Conservation (phyloP, 441 rosid species). For the Euphorbia schlechtendalii region DNA sequence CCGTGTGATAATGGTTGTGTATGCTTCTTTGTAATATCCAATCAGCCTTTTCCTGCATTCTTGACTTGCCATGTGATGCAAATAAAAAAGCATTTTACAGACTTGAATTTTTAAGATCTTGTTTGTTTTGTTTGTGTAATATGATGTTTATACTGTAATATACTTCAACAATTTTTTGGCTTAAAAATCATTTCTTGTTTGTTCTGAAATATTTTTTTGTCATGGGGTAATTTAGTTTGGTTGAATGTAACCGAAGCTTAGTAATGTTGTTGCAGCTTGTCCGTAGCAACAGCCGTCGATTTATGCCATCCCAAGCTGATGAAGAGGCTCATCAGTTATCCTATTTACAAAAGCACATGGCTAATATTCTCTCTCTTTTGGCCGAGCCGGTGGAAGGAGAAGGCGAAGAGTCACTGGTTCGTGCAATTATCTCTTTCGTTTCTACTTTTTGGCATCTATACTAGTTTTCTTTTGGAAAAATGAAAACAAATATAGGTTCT, state of each 20-base stretch:
- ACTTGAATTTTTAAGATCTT: background rate
- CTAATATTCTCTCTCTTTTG: conserved; percentile 76
- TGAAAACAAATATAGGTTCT: background rate
- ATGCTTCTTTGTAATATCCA: background rate
- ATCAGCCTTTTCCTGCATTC: background rate
- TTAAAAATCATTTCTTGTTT: background rate
- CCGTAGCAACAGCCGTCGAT: conserved; percentile 95
- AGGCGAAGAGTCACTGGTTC: conserved; percentile 83
- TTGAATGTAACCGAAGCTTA: conserved; percentile 15
- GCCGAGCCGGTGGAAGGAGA: conserved; percentile 84
- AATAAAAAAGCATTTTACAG: background rate
- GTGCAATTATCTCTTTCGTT: conserved; percentile 21
- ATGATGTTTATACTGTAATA: background rate
- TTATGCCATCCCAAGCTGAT: conserved; percentile 92
- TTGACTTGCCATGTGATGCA: too few species aligned
- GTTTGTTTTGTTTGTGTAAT: background rate
- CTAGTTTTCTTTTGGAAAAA: background rate
- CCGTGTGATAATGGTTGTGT: background rate
- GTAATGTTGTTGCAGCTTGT: conserved; percentile 59
- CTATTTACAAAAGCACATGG: conserved; percentile 89
- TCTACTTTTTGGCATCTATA: conserved; percentile 15
- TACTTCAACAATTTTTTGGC: conserved; percentile 3
- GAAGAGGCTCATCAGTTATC: conserved; percentile 97
- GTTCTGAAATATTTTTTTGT: background rate
- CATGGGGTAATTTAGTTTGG: background rate